Base-by-base conservation (phyloP, 1,284 basidiomycete genomes). In the Agroathelia rolfsii region DNA sequence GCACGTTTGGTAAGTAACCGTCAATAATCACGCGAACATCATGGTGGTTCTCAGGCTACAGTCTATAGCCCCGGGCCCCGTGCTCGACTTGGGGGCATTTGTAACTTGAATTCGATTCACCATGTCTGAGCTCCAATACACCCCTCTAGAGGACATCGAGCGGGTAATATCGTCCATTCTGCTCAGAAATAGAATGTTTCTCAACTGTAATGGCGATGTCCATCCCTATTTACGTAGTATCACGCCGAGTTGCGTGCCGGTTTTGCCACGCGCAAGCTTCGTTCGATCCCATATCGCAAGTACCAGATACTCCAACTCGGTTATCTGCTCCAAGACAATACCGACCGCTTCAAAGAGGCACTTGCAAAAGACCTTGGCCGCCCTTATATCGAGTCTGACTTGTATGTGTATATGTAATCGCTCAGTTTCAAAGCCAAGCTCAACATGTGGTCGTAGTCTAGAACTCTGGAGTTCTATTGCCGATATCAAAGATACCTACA, bases 291-390 rank as follows among this genome's bases (percentile, higher is more conserved):
- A 10, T 79, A 68, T 45, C 64, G 81, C 45, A 81, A 74, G 52
- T 65, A 72, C 34, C 78, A 81, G 51, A 61, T 85, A 8, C 62
- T 74, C 3, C 68, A 77, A 41, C 63, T 85, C 5, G 69, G 60
- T 6, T 79, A 83, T 46, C 54, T 82, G 42, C 12, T 84, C 43
- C 62, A 77, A 43, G 82, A 84, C 51, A 82, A 84, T 48, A 44
- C 56, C 5, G 51, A 65, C 18, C 61, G 56, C 11, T 70, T 83
- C 44, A 61, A 68, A 28, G 60, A 70, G n/a, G 59, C 78, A 0
- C 47, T 80, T 30, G 49, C 51, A 2, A 43, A 55, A 4, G 81
- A 84, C 45, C 51, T 85, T 6, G 72, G 75, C 1, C 60, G 77
- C 27, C 72, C 69, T 0, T 25, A 50, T 3, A 44, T 72, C 5